Evolutionary conservation across 805 yeast species (phyloP), one percentile per base, ranked within the genome.

Genomic region (Yarrowia porcina): DNA sequence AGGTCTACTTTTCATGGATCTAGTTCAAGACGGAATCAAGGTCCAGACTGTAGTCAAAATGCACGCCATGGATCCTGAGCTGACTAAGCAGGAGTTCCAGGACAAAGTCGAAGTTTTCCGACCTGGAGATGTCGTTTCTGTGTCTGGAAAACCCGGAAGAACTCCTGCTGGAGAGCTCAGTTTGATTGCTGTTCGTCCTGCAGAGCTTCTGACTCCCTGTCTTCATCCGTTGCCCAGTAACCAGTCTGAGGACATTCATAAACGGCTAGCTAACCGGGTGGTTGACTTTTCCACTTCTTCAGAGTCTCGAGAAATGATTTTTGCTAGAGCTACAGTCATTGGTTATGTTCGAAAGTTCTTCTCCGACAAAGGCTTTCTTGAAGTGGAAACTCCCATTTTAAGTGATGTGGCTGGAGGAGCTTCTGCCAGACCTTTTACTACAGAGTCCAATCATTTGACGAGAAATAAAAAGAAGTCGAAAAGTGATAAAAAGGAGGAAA

Each of bases 331-430:
- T 1, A 69, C 75, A n/a, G 75, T 91, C 0, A 77, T 86, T 1
- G 76, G 77, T 11, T 71, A 79, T 1, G 76, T 93, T 4, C 75
- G 97, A 21, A 66, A 70, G 1, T 91, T 83, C 68, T 79, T 93
- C 20, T 77, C 79, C 41, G 68, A 70, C 0, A 74, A 76, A 21
- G 83, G 77, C 0, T 94, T 91, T 67, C 65, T 89, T 2, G 97
- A 91, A 72, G 96, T 94, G 0, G 88, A 87, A 59, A 94, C 99
- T 0, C 99, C 99, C 0, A 82, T 91, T 1, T 73, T 94, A 12
- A 82, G 90, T 0, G 69, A 77, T 7, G 76, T 78, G 33, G 83
- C 91, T 0, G 89, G 90, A 17, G 99, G 99, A 2, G 99, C 99
- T 5, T 85, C 86, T 68, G 98, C 99, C 0, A 81, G 82, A n/a